Conservation (phyloP, 306 rosid genomes). For the Canavalia ensiformis region DNA sequence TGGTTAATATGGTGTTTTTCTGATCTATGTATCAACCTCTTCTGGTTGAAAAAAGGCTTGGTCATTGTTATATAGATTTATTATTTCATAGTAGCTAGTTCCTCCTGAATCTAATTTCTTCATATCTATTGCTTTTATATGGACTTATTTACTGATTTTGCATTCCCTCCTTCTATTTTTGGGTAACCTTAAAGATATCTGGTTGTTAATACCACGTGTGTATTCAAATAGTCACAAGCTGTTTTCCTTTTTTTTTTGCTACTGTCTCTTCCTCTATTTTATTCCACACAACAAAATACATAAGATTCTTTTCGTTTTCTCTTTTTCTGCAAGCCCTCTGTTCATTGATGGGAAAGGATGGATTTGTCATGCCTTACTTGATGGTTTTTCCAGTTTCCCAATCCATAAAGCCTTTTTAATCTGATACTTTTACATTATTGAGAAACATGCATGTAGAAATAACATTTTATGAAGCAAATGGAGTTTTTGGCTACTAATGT, state of each 20-base stretch:
- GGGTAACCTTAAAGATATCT: background rate
- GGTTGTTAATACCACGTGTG: background rate
- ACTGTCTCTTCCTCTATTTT: conserved; percentile 9
- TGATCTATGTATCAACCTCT: background rate
- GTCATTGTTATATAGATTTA: background rate
- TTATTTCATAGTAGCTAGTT: conserved; percentile 9
- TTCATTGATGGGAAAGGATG: conserved; percentile 5
- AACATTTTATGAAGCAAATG: background rate
- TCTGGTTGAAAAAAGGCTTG: background rate
- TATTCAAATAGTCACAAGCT: conserved; percentile 2
- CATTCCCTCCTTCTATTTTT: conserved; percentile 19
- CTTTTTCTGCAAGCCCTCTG: background rate
- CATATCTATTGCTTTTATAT: conserved; percentile 4
- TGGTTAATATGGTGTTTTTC: background rate
- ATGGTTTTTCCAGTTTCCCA: conserved; percentile 29
- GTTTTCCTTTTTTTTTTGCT: conserved; percentile 36
- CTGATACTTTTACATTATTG: background rate
- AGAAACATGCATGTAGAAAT: conserved; percentile 30
- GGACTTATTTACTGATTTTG: conserved; percentile 14
- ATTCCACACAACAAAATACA: conserved; percentile 6
- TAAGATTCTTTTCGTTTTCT: conserved; percentile 7
- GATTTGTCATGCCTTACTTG: conserved; percentile 17
- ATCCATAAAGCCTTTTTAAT: background rate
- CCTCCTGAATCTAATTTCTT: conserved; percentile 18
- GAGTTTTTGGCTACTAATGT: conserved; percentile 44